Conservation (phyloP, 441 rosid species). For the Populus tomentosa region DNA sequence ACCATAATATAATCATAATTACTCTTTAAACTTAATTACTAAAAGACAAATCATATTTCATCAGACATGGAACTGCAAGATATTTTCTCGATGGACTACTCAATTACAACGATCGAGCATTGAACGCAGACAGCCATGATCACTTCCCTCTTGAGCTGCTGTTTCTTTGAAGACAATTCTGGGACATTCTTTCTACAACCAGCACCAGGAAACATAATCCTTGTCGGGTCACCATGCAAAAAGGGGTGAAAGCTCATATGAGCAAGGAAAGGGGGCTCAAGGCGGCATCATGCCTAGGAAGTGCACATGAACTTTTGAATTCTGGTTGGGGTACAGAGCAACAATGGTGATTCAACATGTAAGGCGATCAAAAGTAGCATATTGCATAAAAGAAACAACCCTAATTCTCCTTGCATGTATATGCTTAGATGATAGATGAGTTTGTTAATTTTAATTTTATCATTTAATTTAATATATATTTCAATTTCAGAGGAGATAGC, state of each 20-base stretch:
- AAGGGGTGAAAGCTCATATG: background rate
- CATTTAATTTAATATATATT: too few species aligned
- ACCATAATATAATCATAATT: too few species aligned
- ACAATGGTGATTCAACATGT: background rate
- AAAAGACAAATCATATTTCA: background rate
- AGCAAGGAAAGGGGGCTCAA: background rate
- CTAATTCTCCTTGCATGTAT: background rate
- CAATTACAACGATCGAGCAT: background rate
- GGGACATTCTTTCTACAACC: background rate
- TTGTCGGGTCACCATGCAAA: background rate
- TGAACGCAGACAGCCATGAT: background rate
- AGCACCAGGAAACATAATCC: background rate
- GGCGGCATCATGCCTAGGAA: too few species aligned
- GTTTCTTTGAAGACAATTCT: background rate
- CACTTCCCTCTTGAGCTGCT: background rate
- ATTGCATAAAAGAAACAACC: background rate
- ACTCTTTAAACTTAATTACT: too few species aligned
- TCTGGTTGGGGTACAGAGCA: background rate
- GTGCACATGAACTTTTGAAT: background rate
- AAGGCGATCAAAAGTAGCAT: too few species aligned
- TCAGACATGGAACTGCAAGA: too few species aligned
- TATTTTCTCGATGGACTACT: too few species aligned
- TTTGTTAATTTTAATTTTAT: too few species aligned
- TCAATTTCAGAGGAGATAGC: background rate
- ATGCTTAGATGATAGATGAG: background rate